Evolutionary conservation across 176 grass and related monocot species (phyloP).

Genomic region (Carex myosuroides): DNA sequence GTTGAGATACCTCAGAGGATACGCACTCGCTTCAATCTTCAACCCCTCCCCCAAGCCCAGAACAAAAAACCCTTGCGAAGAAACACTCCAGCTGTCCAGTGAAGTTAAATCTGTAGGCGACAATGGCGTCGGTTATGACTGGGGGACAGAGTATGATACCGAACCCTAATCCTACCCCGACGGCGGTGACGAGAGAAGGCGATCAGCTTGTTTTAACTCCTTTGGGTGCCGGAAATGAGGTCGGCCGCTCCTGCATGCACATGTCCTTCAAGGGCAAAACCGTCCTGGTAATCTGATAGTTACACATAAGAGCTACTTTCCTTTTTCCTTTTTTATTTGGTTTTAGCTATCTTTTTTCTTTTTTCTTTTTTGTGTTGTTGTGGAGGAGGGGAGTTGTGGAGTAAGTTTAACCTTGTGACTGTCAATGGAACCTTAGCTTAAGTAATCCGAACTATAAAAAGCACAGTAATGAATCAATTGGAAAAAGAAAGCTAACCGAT

Average conservation of each 20-base stretch:
- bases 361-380: no score
- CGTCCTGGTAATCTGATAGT: constrained; percentile 44
- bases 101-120: not conserved
- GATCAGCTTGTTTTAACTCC: constrained; percentile 67
- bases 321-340: no score
- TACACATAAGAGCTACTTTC: not conserved
- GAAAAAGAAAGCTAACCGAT: not conserved
- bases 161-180: constrained; percentile 8
- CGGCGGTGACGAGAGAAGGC: constrained; percentile 37
- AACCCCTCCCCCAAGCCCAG: not conserved
- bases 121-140: constrained; percentile 25
- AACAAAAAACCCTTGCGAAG: not conserved
- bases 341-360: constrained; percentile 1
- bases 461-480: not conserved
- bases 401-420: no score
- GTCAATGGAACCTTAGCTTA: no score
- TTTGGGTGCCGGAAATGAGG: constrained; percentile 88
- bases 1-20: no score
- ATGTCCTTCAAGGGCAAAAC: constrained; percentile 92
- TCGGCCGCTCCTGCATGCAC: constrained; percentile 92
- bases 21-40: no score
- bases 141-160: not conserved
- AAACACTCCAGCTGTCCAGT: not conserved
- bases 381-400: no score
- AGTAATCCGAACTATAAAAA: not conserved